A percentile compares a stretch with the other conserved stretches of the same genome.
Conservation (phyloP, 495 filamentous ascomycete species). For the Talaromyces liani region DNA sequence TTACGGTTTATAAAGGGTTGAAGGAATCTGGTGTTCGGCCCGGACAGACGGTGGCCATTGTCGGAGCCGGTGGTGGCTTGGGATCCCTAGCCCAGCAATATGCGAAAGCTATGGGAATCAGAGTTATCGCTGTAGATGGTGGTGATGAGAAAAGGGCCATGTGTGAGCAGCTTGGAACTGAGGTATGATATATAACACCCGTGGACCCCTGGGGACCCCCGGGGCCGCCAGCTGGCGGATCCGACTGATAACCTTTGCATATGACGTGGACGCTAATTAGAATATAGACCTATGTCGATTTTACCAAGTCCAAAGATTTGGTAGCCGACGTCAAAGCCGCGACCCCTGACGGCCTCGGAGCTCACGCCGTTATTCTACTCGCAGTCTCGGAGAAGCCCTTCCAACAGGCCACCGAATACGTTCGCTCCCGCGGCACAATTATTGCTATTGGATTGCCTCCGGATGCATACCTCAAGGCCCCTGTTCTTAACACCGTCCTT, state of each 20-base stretch:
- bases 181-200: constrained; percentile 12
- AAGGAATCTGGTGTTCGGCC: constrained; percentile 71
- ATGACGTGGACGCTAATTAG: not conserved
- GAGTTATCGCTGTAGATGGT: constrained; percentile 69
- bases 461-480: constrained; percentile 66
- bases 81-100: constrained; percentile 80
- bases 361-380: constrained; percentile 79
- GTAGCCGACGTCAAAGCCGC: constrained; percentile 73
- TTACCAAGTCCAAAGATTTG: constrained; percentile 60
- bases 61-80: constrained; percentile 83
- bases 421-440: constrained; percentile 69
- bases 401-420: constrained; percentile 84
- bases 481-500: constrained; percentile 79
- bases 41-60: constrained; percentile 76
- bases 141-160: constrained; percentile 71
- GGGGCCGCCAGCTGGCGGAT: too few relatives aligned
- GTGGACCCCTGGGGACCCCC: not conserved
- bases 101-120: constrained; percentile 81
- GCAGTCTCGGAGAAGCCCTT: constrained; percentile 86
- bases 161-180: constrained; percentile 59
- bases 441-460: constrained; percentile 82
- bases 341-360: constrained; percentile 71
- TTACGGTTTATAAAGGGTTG: constrained; percentile 90
- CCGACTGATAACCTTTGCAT: not conserved
- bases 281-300: constrained; percentile 62